Evolutionary conservation across 768 basidiomycete species (phyloP).

Genomic region (Mrakia hoshinonis): DNA sequence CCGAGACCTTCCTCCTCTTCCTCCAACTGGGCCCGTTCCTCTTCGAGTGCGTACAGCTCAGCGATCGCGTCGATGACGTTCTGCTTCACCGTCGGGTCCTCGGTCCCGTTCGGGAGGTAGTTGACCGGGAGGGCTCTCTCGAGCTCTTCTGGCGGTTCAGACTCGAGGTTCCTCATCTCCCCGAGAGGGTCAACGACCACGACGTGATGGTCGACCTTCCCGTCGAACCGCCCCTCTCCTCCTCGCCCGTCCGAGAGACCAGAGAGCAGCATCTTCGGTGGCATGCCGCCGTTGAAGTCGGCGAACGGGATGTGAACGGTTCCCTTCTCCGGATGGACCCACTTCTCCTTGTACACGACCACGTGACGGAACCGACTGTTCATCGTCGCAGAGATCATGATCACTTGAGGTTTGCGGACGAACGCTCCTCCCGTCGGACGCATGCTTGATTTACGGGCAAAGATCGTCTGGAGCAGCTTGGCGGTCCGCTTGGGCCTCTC

Average conservation of each 20-base stretch:
- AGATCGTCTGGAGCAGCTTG: neutral
- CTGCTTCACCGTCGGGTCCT: neutral
- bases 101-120: neutral
- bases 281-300: neutral
- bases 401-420: neutral
- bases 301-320: slow-evolving; percentile 5
- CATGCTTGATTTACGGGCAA: neutral
- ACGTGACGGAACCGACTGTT: neutral
- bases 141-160: neutral
- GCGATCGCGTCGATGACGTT: neutral
- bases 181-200: neutral
- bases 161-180: slow-evolving; percentile 3
- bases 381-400: slow-evolving; percentile 2
- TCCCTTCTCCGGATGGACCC: neutral
- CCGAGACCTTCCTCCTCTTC: slow-evolving; percentile 3
- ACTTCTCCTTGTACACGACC: neutral
- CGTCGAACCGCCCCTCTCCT: neutral
- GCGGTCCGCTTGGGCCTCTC: neutral
- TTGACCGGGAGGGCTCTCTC: neutral
- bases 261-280: slow-evolving; percentile 1
- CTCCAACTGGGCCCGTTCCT: neutral
- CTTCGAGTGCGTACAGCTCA: neutral
- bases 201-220: slow-evolving; percentile 4
- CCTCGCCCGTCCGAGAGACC: neutral
- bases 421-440: neutral